Conservation (phyloP, 176 grass and related monocot species). For the Avena atlantica region DNA sequence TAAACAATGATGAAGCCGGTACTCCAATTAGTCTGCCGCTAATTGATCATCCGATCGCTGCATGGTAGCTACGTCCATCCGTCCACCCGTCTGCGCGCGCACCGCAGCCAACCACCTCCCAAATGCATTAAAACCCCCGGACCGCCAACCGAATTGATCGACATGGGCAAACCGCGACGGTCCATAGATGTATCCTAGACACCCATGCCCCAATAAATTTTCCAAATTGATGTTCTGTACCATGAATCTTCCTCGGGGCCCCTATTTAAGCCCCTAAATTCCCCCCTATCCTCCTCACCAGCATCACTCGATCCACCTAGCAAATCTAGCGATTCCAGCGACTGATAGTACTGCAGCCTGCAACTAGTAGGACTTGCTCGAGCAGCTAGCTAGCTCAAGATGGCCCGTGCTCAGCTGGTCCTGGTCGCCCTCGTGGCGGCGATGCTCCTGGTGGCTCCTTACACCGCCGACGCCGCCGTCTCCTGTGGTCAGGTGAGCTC, state of each 20-base stretch:
- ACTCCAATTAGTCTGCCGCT: neutral
- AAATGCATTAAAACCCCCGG: neutral
- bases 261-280: constrained; percentile 27
- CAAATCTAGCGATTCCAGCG: neutral
- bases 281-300: neutral
- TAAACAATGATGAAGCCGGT: too few species aligned
- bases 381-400: neutral
- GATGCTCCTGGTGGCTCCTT: constrained; percentile 26
- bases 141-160: neutral
- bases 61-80: neutral
- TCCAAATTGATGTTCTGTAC: neutral
- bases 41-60: neutral
- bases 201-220: neutral
- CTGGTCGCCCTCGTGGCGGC: neutral
- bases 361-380: neutral
- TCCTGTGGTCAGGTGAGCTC: constrained; percentile 48
- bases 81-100: neutral
- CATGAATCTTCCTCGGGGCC: neutral
- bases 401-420: constrained; percentile 15
- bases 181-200: neutral
- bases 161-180: neutral
- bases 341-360: neutral
- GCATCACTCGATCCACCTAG: neutral
- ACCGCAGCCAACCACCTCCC: neutral
- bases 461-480: neutral